Percentiles rank a stretch among this genome's conserved stretches.
These are phyloP conservation scores for Middelhovenomyces tepae DNA, from an alignment of 805 yeast genomes.

Conservation along the genomic window DNA sequence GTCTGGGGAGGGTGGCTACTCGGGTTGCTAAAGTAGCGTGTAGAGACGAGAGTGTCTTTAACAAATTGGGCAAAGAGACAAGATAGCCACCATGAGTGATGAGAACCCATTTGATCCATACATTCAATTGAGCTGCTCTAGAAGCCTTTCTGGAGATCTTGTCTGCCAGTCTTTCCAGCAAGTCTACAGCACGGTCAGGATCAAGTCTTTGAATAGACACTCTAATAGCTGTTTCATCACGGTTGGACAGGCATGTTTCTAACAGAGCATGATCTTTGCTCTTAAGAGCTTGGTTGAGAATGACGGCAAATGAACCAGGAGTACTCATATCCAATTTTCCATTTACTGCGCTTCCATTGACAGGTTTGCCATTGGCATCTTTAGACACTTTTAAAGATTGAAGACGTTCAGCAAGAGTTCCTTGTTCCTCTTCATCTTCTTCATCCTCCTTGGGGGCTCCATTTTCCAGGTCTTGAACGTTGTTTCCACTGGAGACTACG, in stretches of 20 bases:
- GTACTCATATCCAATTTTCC: slow-evolving; percentile 40
- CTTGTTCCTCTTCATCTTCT: slow-evolving; percentile 31
- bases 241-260: slow-evolving; percentile 63
- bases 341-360: slow-evolving; percentile 8
- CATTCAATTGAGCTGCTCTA: slow-evolving; percentile 39
- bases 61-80: slow-evolving; percentile 41
- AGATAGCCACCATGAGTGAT: slow-evolving; percentile 61
- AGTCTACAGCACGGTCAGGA: slow-evolving; percentile 32
- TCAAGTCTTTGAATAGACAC: slow-evolving; percentile 47
- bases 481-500: slow-evolving; percentile 28
- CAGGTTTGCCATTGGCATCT: slow-evolving; percentile 18
- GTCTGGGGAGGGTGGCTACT: slow-evolving; percentile 50
- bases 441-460: slow-evolving; percentile 28
- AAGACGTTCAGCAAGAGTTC: slow-evolving; percentile 36
- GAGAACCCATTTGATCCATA: slow-evolving; percentile 80
- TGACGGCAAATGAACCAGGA: slow-evolving; percentile 71
- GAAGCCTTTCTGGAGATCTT: slow-evolving; percentile 46
- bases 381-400: slow-evolving; percentile 26
- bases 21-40: slow-evolving; percentile 49
- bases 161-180: slow-evolving; percentile 41
- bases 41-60: slow-evolving; percentile 47
- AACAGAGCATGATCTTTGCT: slow-evolving; percentile 79
- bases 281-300: slow-evolving; percentile 81
- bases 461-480: slow-evolving; percentile 23
- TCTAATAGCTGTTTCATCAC: slow-evolving; percentile 44